Evolutionary conservation across 2,329 filamentous ascomycete species (phyloP), one percentile per base, ranked within the genome.

Genomic region (Xenoacremonium recifei): DNA sequence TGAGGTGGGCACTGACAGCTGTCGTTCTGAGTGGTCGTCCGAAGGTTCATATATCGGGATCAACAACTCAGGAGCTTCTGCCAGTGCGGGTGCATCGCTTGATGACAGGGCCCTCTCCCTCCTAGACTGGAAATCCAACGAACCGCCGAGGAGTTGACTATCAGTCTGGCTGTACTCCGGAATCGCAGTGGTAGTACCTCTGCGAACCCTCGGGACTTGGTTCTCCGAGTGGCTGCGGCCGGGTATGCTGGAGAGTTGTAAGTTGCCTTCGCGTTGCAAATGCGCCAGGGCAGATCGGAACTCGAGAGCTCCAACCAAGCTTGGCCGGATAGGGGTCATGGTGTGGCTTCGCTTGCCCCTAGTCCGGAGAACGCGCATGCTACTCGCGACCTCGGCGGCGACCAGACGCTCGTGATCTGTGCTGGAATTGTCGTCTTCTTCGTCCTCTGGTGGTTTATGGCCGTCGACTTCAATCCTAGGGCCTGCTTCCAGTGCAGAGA

Each of bases 201-300:
- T 53, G 10, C 63, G 54, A 5, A 39, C 45, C 17, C 52, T 47
- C 4, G 47, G 42, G 13, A 64, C 23, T 18, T 64, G 56, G 32
- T 61, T 49, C 9, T 66, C 61, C 0, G 70, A 72, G 30, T 68
- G 64, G 54, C 84, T 80, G 45, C 86, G 78, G 18, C 82, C 67
- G 50, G 82, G 76, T 47, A 95, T 82, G 3, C 83, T 79, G 32
- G 82, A 79, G 15, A 86, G 77, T 54, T 84, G 82, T 19, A 87
- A 79, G 50, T 89, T 93, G 58, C 87, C 81, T 42, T 89, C 87
- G 50, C 84, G 87, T 57, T 95, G 84, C 42, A 99, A 69, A 3
- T 90, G 90, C n/a, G 88, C 85, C 34, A 99, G 71, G 3, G 96
- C 85, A 3, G 92, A 92, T 54, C 91, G 80, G 56, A 99, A 99